These are phyloP conservation scores for Leucogyrophana mollusca DNA, from an alignment of 768 basidiomycete species.

Conservation along the genomic window DNA sequence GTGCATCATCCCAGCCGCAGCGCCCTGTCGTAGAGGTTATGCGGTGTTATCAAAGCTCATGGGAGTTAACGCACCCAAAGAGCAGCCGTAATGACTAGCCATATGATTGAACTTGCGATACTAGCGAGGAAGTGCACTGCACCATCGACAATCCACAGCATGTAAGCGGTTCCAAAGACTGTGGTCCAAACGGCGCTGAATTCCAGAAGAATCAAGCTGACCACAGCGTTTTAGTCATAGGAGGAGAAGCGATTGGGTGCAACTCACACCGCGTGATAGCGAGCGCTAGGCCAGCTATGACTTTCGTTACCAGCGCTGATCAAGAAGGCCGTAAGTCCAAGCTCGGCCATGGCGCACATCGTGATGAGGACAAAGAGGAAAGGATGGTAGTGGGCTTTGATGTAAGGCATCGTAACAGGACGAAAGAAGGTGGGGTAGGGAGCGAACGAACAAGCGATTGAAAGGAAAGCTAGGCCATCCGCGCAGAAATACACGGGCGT, in stretches of 20 bases:
- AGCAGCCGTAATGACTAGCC: conserved; percentile 62
- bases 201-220: conserved; percentile 55
- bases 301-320: conserved; percentile 67
- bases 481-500: conserved; percentile 14
- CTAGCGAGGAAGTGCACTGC: conserved; percentile 69
- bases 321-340: conserved; percentile 73
- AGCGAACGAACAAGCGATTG: conserved; percentile 12
- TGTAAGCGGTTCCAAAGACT: conserved; percentile 65
- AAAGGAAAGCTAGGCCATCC: conserved; percentile 8
- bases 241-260: conserved; percentile 3
- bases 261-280: conserved; percentile 65
- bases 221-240: conserved; percentile 6
- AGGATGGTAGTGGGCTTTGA: conserved; percentile 58
- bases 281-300: conserved; percentile 55
- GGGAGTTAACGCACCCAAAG: conserved; percentile 58
- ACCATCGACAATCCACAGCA: conserved; percentile 69
- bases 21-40: conserved; percentile 44
- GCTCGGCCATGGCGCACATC: conserved; percentile 65
- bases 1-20: conserved; percentile 67
- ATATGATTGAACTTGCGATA: conserved; percentile 73
- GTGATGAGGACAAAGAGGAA: conserved; percentile 65
- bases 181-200: conserved; percentile 77
- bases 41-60: not conserved
- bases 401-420: conserved; percentile 34
- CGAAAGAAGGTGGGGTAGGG: conserved; percentile 5